Evolutionary conservation across 2,329 filamentous ascomycete species (phyloP).

Genomic region (Nemania sp.): DNA sequence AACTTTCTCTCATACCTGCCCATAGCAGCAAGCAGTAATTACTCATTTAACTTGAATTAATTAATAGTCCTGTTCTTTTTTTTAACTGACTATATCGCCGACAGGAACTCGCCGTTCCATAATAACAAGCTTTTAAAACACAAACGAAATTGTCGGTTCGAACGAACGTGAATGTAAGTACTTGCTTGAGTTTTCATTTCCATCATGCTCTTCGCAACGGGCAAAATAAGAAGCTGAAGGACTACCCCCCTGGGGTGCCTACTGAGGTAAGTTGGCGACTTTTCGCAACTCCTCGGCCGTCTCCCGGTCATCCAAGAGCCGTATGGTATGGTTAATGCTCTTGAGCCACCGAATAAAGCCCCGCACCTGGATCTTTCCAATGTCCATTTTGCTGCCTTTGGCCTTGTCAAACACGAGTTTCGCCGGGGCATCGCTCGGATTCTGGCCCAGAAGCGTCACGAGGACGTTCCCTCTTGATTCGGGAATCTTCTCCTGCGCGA

Average conservation of each 20-base stretch:
- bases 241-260: no score
- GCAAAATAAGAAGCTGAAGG: background rate
- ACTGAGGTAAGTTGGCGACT: background rate
- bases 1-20: no score
- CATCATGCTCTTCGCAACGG: no score
- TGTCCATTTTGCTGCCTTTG: constrained; percentile 24
- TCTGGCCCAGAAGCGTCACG: constrained; percentile 19
- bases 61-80: no score
- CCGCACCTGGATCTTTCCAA: constrained; percentile 32
- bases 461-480: constrained; percentile 24
- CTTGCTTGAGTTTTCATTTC: no score
- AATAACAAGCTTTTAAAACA: no score
- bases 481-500: constrained; percentile 24
- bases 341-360: constrained; percentile 35
- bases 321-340: constrained; percentile 23
- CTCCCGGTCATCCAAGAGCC: constrained; percentile 12
- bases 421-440: background rate
- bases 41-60: no score
- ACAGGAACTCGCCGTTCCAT: no score
- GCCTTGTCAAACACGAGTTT: constrained; percentile 33
- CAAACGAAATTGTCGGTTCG: no score
- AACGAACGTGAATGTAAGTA: no score
- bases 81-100: no score
- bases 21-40: no score
- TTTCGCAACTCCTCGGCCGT: background rate